Evolutionary conservation across 1,284 basidiomycete species (phyloP).

Genomic region (Ceratobasidium sp.): DNA sequence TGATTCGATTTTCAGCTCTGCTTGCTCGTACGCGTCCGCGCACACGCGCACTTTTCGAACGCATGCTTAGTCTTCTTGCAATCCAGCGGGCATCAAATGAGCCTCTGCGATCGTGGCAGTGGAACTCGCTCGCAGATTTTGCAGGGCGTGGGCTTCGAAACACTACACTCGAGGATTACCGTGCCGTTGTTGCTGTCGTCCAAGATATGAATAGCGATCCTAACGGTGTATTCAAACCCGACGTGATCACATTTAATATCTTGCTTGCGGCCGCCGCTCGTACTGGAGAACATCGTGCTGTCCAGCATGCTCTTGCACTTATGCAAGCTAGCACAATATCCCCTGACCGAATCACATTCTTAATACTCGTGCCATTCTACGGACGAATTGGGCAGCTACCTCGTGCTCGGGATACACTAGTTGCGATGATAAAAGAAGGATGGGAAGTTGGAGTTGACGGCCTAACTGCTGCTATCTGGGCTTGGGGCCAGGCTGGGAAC

Average conservation of each 20-base stretch:
- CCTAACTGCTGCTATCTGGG: constrained; percentile 75
- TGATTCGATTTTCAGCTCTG: constrained; percentile 72
- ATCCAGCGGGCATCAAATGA: constrained; percentile 68
- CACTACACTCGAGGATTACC: constrained; percentile 68
- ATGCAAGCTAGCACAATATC: constrained; percentile 62
- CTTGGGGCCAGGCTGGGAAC: constrained; percentile 64
- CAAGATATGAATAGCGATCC: constrained; percentile 64
- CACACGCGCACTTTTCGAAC: constrained; percentile 70
- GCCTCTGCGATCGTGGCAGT: constrained; percentile 70
- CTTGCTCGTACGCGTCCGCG: constrained; percentile 67
- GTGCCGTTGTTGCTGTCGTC: constrained; percentile 71
- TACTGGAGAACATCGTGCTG: constrained; percentile 61
- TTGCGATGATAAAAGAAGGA: constrained; percentile 65
- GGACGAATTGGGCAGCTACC: constrained; percentile 62
- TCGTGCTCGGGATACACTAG: constrained; percentile 68
- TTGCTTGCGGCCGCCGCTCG: constrained; percentile 73
- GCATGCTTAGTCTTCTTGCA: constrained; percentile 72
- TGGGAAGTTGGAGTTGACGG: constrained; percentile 72
- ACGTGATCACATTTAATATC: constrained; percentile 76
- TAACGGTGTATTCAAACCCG: constrained; percentile 50
- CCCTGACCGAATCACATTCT: constrained; percentile 72
- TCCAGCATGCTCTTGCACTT: constrained; percentile 68
- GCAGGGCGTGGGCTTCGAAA: constrained; percentile 76
- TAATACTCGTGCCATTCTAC: constrained; percentile 72
- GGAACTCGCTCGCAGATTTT: constrained; percentile 78